Conservation (phyloP, 306 rosid genomes). For the Prunus mira region DNA sequence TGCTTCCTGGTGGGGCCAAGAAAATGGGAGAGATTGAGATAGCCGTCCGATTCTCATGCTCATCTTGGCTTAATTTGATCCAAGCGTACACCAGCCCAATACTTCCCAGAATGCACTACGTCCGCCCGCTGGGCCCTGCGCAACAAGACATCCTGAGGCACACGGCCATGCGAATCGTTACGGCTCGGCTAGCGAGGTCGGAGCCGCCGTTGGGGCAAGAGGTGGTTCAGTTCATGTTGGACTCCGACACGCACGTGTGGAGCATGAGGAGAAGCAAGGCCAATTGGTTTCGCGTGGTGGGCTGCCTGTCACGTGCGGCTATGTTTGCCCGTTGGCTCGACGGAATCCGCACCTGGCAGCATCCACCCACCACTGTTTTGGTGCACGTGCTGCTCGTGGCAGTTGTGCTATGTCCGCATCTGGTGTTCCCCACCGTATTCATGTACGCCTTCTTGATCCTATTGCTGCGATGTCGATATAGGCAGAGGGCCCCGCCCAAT, state of each 20-base stretch:
- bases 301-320: conserved; percentile 55
- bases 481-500: conserved; percentile 36
- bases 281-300: conserved; percentile 66
- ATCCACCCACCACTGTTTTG: conserved; percentile 66
- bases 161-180: conserved; percentile 73
- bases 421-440: conserved; percentile 66
- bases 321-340: conserved; percentile 54
- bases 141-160: conserved; percentile 77
- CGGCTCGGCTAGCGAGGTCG: conserved; percentile 65
- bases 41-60: conserved; percentile 66
- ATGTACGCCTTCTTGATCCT: conserved; percentile 69
- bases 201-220: conserved; percentile 82
- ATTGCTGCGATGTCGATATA: conserved; percentile 41
- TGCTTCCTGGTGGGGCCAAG: conserved; percentile 75
- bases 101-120: conserved; percentile 82
- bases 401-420: conserved; percentile 49
- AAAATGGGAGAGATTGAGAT: conserved; percentile 91
- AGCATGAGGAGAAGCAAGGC: conserved; percentile 87
- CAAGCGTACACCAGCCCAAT: conserved; percentile 72
- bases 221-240: conserved; percentile 80
- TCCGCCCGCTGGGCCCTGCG: conserved; percentile 66
- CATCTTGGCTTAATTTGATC: conserved; percentile 71
- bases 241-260: conserved; percentile 74
- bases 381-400: conserved; percentile 55
- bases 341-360: conserved; percentile 67